These are phyloP conservation scores for Blastocystis sp. DNA, from an alignment of 352 stramenopile species.

Conservation along the genomic window DNA sequence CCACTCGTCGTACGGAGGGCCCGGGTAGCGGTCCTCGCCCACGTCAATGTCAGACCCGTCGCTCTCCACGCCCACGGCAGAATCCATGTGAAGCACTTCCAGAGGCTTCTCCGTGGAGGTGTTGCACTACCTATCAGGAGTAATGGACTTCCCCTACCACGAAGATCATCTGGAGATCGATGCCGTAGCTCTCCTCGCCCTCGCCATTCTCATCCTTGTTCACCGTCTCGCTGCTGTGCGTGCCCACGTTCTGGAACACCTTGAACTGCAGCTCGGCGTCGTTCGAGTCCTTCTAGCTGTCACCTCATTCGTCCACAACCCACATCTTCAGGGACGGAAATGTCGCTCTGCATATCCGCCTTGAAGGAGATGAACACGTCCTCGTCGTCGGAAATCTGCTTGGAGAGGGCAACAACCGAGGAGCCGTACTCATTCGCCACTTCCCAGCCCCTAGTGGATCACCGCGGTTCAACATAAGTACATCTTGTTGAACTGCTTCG, in stretches of 20 bases:
- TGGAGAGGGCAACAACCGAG: slow-evolving; percentile 38
- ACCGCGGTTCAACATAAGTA: neutral
- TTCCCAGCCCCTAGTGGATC: slow-evolving; percentile 64
- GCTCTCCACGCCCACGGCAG: slow-evolving; percentile 56
- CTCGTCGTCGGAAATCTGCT: slow-evolving; percentile 66
- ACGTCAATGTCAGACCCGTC: neutral
- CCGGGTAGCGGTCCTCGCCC: slow-evolving; percentile 42
- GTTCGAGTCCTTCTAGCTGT: slow-evolving; percentile 40
- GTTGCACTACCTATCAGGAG: slow-evolving; percentile 25
- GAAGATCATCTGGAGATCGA: slow-evolving; percentile 70
- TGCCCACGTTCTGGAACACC: slow-evolving; percentile 68
- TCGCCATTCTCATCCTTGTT: neutral
- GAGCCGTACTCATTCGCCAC: slow-evolving; percentile 60
- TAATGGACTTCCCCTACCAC: neutral
- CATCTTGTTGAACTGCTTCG: slow-evolving; percentile 69
- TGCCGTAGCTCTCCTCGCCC: slow-evolving; percentile 27
- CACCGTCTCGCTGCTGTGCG: slow-evolving; percentile 11
- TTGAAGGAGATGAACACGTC: slow-evolving; percentile 67
- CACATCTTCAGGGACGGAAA: slow-evolving; percentile 66
- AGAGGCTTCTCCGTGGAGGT: slow-evolving; percentile 36
- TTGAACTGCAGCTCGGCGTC: slow-evolving; percentile 64
- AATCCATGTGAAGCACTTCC: slow-evolving; percentile 67
- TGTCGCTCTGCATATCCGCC: slow-evolving; percentile 64
- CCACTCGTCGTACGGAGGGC: slow-evolving; percentile 65
- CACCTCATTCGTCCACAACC: neutral